A percentile compares a stretch with the other conserved stretches of the same genome.
Conservation (phyloP, 768 basidiomycete genomes). For the Tricholoma sp. region DNA sequence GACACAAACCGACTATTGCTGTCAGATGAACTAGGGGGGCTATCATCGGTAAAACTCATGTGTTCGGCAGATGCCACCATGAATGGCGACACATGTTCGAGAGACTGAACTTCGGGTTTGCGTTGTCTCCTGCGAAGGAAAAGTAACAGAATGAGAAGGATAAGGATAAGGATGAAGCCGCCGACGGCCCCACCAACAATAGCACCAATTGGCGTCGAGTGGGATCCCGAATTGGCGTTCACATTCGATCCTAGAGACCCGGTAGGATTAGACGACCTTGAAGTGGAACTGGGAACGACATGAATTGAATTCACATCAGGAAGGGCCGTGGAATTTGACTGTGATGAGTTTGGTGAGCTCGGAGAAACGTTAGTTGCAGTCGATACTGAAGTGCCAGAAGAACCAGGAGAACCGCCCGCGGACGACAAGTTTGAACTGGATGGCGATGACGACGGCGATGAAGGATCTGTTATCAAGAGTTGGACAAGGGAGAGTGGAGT, state of each 20-base stretch:
- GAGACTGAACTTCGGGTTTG: not conserved
- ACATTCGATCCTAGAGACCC: not conserved
- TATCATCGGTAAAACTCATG: too few relatives aligned
- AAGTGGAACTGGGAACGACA: not conserved
- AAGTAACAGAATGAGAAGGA: not conserved
- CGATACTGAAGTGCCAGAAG: not conserved
- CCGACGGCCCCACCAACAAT: constrained; percentile 6
- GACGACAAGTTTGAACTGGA: not conserved
- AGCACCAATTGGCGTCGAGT: not conserved
- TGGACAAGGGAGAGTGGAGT: constrained; percentile 17
- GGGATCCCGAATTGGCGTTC: not conserved
- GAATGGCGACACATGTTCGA: not conserved
- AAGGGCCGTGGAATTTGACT: not conserved
- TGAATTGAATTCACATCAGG: not conserved
- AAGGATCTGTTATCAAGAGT: constrained; percentile 3
- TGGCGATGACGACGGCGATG: not conserved
- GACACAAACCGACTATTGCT: not conserved
- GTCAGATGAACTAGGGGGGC: too few relatives aligned
- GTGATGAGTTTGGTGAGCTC: not conserved
- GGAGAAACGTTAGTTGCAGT: not conserved
- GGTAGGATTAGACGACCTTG: not conserved
- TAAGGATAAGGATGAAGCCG: constrained; percentile 1
- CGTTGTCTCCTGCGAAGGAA: not conserved
- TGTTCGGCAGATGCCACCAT: not conserved
- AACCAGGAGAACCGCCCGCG: not conserved